Percentiles rank a stretch among this genome's conserved stretches.
Evolutionary conservation across 2,329 filamentous ascomycete genomes (phyloP).

Genomic region (Verticillium klebahnii): DNA sequence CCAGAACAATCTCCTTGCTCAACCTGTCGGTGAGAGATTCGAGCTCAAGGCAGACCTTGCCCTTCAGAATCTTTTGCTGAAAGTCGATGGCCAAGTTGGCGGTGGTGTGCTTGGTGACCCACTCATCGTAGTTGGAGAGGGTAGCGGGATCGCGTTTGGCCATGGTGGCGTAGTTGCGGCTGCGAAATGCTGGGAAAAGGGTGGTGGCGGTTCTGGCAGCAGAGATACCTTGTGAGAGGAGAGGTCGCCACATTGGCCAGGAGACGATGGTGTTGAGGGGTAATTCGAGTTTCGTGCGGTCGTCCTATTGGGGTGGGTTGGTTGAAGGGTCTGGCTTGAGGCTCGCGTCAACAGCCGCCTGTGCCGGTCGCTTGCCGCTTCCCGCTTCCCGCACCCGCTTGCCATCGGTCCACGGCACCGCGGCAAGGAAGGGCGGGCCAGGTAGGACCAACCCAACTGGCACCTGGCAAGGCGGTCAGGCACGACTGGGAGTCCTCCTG

Average conservation of each 20-base stretch:
- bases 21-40: conserved; percentile 71
- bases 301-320: background rate
- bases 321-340: background rate
- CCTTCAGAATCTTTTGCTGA: conserved; percentile 68
- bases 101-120: conserved; percentile 77
- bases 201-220: conserved; percentile 9
- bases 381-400: background rate
- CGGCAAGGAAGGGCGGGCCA: background rate
- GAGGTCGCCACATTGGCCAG: conserved; percentile 10
- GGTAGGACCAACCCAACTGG: background rate
- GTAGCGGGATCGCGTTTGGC: conserved; percentile 77
- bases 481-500: background rate
- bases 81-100: conserved; percentile 84
- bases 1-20: conserved; percentile 75
- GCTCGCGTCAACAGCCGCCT: background rate
- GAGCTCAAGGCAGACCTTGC: conserved; percentile 71
- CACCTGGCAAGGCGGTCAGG: background rate
- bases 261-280: background rate
- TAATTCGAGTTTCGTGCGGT: background rate
- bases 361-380: background rate
- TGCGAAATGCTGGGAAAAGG: background rate
- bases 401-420: background rate
- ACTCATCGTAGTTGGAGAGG: conserved; percentile 84
- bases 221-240: conserved; percentile 8
- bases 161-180: conserved; percentile 20